phyloP scores from a whole-genome alignment of 2,329 filamentous ascomycete genomes.

The Dactylellina haptotyla region DNA sequence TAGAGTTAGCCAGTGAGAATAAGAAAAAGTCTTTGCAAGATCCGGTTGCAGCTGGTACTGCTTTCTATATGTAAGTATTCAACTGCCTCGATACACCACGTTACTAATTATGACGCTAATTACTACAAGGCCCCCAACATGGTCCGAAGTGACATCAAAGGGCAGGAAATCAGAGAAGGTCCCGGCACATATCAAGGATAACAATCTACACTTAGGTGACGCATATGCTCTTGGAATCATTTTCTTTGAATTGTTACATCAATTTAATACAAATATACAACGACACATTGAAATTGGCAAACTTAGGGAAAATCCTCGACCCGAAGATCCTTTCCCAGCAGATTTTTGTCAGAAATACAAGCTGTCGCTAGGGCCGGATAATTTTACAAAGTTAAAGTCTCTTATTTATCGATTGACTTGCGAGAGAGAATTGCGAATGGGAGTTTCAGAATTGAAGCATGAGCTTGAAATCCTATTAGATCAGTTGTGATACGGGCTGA shows the following conservation, averaged over 20 bases:
- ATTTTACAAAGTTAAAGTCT: constrained; percentile 12
- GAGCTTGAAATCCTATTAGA: constrained; percentile 16
- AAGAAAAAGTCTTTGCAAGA: constrained; percentile 71
- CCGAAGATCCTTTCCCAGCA: constrained; percentile 24
- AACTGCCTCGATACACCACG: background rate
- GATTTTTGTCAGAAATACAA: constrained; percentile 27
- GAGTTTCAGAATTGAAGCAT: constrained; percentile 27
- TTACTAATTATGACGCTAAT: background rate
- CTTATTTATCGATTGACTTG: constrained; percentile 40
- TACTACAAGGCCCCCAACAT: constrained; percentile 42
- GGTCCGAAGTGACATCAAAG: constrained; percentile 12
- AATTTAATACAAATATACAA: constrained; percentile 63
- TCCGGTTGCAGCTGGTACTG: constrained; percentile 62
- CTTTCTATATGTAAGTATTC: constrained; percentile 32
- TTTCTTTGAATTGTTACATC: constrained; percentile 70
- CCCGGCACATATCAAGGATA: background rate
- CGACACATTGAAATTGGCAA: constrained; percentile 20
- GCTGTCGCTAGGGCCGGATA: background rate
- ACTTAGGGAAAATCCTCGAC: constrained; percentile 17
- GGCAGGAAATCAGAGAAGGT: background rate
- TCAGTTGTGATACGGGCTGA: background rate
- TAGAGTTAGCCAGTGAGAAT: constrained; percentile 57
- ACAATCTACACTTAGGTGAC: constrained; percentile 64
- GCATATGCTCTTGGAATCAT: constrained; percentile 72
- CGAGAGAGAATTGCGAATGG: constrained; percentile 11